Conservation (phyloP, 2,329 filamentous ascomycete species). For the Aureobasidium sp. region DNA sequence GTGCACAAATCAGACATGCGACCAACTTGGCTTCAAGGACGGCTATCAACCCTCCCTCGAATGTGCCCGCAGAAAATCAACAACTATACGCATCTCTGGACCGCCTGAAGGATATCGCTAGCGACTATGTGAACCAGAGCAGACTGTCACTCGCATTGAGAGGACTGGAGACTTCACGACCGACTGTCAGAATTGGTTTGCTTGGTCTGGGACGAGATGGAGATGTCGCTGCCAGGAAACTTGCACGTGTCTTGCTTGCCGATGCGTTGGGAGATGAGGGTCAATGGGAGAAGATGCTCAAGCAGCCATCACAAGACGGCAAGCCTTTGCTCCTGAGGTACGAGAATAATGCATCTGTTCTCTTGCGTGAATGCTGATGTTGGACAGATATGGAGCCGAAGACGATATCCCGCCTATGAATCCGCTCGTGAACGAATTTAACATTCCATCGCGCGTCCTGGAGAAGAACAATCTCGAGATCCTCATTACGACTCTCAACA, state of each 20-base stretch:
- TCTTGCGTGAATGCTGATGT: slow-evolving; percentile 5
- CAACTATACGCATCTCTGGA: slow-evolving; percentile 55
- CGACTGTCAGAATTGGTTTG: slow-evolving; percentile 51
- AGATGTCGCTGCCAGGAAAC: slow-evolving; percentile 50
- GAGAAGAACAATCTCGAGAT: slow-evolving; percentile 59
- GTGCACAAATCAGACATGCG: slow-evolving; percentile 3
- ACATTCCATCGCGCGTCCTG: slow-evolving; percentile 56
- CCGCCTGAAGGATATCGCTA: slow-evolving; percentile 54
- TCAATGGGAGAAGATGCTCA: slow-evolving; percentile 38
- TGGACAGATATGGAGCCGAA: slow-evolving; percentile 48
- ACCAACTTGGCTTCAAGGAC: slow-evolving; percentile 42
- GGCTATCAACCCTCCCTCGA: slow-evolving; percentile 47
- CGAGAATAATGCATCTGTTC: background rate
- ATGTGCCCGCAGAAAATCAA: slow-evolving; percentile 45
- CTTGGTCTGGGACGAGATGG: slow-evolving; percentile 26
- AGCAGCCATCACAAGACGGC: slow-evolving; percentile 27
- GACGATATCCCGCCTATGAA: slow-evolving; percentile 39
- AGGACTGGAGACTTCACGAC: slow-evolving; percentile 50
- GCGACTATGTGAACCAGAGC: slow-evolving; percentile 59
- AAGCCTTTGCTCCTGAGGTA: slow-evolving; percentile 36
- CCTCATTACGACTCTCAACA: slow-evolving; percentile 46
- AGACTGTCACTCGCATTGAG: slow-evolving; percentile 64
- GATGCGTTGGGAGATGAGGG: slow-evolving; percentile 38
- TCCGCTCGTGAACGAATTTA: slow-evolving; percentile 53
- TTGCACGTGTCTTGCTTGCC: slow-evolving; percentile 55